Evolutionary conservation across 2,329 filamentous ascomycete genomes (phyloP), one percentile per base, ranked within the genome.

Genomic region (Aspergillus uvarum): DNA sequence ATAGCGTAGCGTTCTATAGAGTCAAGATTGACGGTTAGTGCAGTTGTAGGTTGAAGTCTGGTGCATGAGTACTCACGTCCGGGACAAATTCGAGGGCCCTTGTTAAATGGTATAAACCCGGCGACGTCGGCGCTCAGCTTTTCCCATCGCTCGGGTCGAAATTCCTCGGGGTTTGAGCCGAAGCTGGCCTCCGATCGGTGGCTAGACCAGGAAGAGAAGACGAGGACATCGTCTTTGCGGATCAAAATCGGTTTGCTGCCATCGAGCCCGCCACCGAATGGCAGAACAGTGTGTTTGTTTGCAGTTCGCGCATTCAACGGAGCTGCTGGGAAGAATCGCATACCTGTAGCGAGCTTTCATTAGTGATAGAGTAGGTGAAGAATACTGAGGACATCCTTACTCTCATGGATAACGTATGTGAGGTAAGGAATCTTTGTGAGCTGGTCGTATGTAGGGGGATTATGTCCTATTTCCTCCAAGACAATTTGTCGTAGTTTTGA

Each of bases 31-130:
- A 49, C 12, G 16, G 16, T 22, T 22, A 8, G 16, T 4, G 14
- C 32, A 26, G 42, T 3, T 14, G 6, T 7, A 29, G 31, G 22
- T 2, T 22, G 2, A 22, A 3, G 22, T 3, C 2, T 22, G 2
- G 22, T 22, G 22, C 22, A 22, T 22, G 22, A 3, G 22, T 24
- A 32, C 59, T 49, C 22, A 62, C 59, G 52, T 19, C 63, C 62
- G 16, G 61, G 47, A 29, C 81, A 83, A 16, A 79, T 75, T 24
- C 78, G 67, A 1, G 79, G 77, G 0, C 78, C 79, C 11, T 76
- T 76, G 47, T 78, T 77, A 52, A 81, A 81, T 1, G 79, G 79
- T 19, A 79, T 72, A 60, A 77, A 81, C 8, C 76, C 74, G 73
- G 75, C 78, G 14, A 76, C 73, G 1, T 61, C 59, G 53, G 31